These are phyloP conservation scores for Alopecurus myosuroides DNA, from an alignment of 176 grass and related monocot genomes.

Conservation along the genomic window DNA sequence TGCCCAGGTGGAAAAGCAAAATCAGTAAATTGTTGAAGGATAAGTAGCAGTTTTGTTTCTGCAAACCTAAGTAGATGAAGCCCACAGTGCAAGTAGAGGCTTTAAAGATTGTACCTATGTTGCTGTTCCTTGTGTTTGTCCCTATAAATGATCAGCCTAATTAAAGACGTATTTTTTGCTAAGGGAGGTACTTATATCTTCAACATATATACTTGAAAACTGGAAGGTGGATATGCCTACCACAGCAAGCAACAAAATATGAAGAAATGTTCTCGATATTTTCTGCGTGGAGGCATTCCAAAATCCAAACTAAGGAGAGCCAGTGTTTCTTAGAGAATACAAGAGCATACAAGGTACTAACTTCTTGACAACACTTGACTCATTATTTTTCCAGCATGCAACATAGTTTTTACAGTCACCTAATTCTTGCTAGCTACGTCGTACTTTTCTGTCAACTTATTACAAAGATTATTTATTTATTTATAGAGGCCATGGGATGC, in stretches of 20 bases:
- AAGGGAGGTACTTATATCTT: background rate
- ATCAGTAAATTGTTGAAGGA: conserved; percentile 4
- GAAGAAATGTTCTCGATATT: background rate
- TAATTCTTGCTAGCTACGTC: background rate
- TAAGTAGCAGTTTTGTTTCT: background rate
- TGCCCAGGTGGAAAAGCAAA: background rate
- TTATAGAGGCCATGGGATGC: background rate
- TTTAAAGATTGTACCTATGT: background rate
- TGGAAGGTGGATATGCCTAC: background rate
- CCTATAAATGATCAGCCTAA: background rate
- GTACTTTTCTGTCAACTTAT: background rate
- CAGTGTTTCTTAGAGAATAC: background rate
- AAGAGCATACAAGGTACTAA: background rate
- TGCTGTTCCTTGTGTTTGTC: background rate
- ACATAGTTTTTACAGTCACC: background rate
- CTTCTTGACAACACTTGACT: background rate
- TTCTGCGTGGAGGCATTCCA: background rate
- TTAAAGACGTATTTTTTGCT: background rate
- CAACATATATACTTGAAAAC: background rate
- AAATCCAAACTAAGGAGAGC: background rate
- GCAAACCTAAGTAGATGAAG: background rate
- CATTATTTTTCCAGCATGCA: background rate
- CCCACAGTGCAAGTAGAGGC: background rate
- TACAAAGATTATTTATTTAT: no score
- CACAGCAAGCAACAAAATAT: background rate